Evolutionary conservation across 768 basidiomycete species (phyloP), one percentile per base, ranked within the genome.

Genomic region (Kwoniella dendrophila): DNA sequence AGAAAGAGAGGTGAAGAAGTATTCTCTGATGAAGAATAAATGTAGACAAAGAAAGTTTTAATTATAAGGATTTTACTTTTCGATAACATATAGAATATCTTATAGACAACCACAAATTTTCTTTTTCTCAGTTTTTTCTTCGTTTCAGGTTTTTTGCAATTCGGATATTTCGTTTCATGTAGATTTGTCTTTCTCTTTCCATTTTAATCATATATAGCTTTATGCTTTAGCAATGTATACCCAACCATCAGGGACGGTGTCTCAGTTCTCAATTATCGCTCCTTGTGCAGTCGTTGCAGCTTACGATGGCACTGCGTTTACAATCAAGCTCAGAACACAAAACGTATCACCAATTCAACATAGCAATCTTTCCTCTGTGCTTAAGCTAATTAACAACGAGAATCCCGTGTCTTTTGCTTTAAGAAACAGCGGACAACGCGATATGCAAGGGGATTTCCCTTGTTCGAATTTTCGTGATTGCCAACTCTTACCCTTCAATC

Each of bases 1-100:
- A 27, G 86, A 79, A 94, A 94, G 85, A 84, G 86, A 66, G 92
- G 90, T 71, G 88, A 90, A 82, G 90, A 91, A 63, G 78, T 80
- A 67, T 79, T 79, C 76, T 72, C 77, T 59, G 81, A 82, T 61
- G 81, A 80, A 63, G 81, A 81, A 68, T 62, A 41, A 36, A 7
- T 38, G 26, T 38, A 40, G 38, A 51, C 24, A 30, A 29, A 22
- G 41, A 29, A 16, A 55, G 16, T 14, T 24, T 16, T 27, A 43
- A 26, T 55, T 38, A 36, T 36, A 18, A 41, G 53, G 27, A 43
- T 16, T 44, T 33, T 32, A 53, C 22, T 36, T 38, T 40, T 24
- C 26, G 20, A 53, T 53, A n/a, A n/a, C n/a, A n/a, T n/a, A 43
- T 38, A 53, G 33, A 33, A 27, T 30, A 51, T 30, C 49, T 43